Conservation (phyloP, 352 stramenopile genomes). For the Pythium vanterpoolii region DNA sequence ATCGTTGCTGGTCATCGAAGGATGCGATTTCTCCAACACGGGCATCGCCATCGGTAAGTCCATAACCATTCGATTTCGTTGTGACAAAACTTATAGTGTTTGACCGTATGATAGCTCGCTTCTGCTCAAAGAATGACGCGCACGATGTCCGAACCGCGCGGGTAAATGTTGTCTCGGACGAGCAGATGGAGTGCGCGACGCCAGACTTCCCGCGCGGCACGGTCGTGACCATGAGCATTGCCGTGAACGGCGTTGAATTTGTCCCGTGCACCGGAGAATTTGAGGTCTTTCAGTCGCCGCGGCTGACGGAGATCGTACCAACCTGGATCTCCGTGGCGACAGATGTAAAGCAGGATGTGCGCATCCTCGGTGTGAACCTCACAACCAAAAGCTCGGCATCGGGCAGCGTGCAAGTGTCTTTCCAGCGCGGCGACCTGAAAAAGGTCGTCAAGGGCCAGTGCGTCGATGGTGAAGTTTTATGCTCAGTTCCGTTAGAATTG, state of each 20-base stretch:
- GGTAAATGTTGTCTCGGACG: constrained; percentile 37
- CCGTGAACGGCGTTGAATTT: constrained; percentile 71
- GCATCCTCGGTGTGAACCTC: constrained; percentile 58
- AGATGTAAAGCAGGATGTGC: constrained; percentile 18
- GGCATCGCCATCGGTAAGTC: constrained; percentile 43
- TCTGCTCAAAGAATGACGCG: constrained; percentile 23
- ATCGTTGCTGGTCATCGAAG: constrained; percentile 48
- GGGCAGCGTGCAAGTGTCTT: constrained; percentile 38
- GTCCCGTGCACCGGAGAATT: constrained; percentile 43
- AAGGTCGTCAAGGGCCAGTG: constrained; percentile 18
- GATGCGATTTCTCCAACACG: constrained; percentile 51
- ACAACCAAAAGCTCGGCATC: constrained; percentile 23
- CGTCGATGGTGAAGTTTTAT: constrained; percentile 25
- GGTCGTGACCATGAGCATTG: constrained; percentile 42
- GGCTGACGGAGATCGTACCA: constrained; percentile 47
- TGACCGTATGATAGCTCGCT: too few species aligned
- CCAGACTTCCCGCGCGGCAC: constrained; percentile 58
- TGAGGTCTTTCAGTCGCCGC: constrained; percentile 55
- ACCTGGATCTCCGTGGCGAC: constrained; percentile 42
- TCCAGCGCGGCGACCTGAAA: constrained; percentile 23
- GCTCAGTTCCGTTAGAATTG: constrained; percentile 10
- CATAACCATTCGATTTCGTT: too few species aligned
- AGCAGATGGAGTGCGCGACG: constrained; percentile 51
- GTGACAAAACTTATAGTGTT: too few species aligned
- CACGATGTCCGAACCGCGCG: constrained; percentile 32